Base-by-base conservation (phyloP, 75 land plant genomes). In the Azolla pinnata region DNA sequence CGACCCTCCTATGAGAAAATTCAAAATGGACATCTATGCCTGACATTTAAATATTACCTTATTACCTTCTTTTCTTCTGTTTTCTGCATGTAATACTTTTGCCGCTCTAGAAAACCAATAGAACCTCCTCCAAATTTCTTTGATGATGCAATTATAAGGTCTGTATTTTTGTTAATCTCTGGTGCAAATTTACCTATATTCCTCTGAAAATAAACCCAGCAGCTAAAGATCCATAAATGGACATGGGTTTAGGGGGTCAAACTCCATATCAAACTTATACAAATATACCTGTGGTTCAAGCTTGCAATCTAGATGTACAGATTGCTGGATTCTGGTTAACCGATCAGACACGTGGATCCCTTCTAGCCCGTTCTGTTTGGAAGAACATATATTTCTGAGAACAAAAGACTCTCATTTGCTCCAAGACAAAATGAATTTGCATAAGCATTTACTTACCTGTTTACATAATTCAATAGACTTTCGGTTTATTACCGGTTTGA, bases 331-430 rank as follows among this genome's bases (percentile, higher is more conserved):
- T 49, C 45, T 28, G 44, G 33, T 61, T 60, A 73, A 38, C 17
- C 75, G 42, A 16, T 73, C 64, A 30, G 64, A 24, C 1, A 65
- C 60, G 8, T 71, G 29, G n/a, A 59, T 47, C 1, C 53, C 33
- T 48, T 67, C 75, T 45, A 73, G 54, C 20, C 70, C 75, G 54
- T 59, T 73, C 75, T 73, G 70, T 30, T 46, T n/a, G n/a, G n/a
- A n/a, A n/a, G n/a, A n/a, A n/a, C n/a, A 38, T 8, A 38, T 38
- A 7, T 8, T 38, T 38, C 49, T 4, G 49, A 14, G 49, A 14
- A 46, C 3, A 46, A 17, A 46, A 23, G 49, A 46, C 21, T 38
- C n/a, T 7, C 7, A 14, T 14, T 14, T 38, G 42, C 7, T 38
- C 42, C 42, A 7, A 38, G 10, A 38, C 14, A 7, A 38, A 38